phyloP scores from a whole-genome alignment of 257 asterid genomes.

The Fraxinus cuspidata region DNA sequence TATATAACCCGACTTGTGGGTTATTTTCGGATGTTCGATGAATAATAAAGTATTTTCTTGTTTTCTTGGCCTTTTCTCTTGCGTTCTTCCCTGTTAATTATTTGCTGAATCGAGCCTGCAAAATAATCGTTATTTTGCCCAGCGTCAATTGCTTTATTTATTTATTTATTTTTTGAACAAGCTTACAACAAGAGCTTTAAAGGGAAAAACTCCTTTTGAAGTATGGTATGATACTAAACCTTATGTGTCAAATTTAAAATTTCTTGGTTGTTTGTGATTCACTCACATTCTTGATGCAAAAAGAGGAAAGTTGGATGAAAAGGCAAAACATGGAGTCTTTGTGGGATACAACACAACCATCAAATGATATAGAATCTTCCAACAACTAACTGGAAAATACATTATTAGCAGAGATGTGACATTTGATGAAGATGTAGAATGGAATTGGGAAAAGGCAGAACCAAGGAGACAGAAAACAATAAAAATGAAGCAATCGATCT shows the following conservation, averaged over 20 bases:
- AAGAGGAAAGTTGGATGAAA: slow-evolving; percentile 5
- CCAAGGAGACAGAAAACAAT: too few relatives aligned
- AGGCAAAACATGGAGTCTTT: slow-evolving; percentile 3
- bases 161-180: too few relatives aligned
- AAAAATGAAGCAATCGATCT: too few relatives aligned
- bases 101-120: too few relatives aligned
- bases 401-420: slow-evolving; percentile 9
- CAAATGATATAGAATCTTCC: background rate
- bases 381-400: background rate
- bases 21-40: too few relatives aligned
- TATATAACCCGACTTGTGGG: too few relatives aligned
- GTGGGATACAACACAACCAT: slow-evolving; percentile 1
- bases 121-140: too few relatives aligned
- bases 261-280: slow-evolving; percentile 10
- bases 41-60: too few relatives aligned
- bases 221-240: slow-evolving; percentile 4
- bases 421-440: background rate
- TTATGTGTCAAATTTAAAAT: background rate
- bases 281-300: slow-evolving; percentile 11
- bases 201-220: background rate
- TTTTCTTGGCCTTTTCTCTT: too few relatives aligned
- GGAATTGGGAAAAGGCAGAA: too few relatives aligned
- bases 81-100: too few relatives aligned
- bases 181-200: background rate
- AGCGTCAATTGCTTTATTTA: too few relatives aligned